Base-by-base conservation (phyloP, 2,329 filamentous ascomycete species). In the Volutella citrinella region DNA sequence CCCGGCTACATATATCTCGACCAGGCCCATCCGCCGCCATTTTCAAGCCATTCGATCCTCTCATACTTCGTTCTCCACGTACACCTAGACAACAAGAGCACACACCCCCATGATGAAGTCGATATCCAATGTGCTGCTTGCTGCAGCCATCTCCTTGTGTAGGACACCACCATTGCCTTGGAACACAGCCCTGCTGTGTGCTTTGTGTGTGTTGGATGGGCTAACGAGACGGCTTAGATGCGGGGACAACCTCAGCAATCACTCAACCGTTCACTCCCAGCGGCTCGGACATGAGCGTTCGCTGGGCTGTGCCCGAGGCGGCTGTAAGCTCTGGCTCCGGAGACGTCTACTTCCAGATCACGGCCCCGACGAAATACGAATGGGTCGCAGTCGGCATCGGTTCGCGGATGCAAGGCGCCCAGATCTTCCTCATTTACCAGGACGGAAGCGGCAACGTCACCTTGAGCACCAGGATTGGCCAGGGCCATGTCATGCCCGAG, bases 401-500 rank as follows among this genome's bases (percentile, higher is more conserved):
- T 27, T 46, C 51, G 0, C 39, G 43, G 25, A 84, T 84, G 80
- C 24, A 54, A 11, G 72, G 68, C 19, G 56, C 78, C 30, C 72
- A 78, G 52, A 80, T 83, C 37, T 82, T 84, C 51, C 44, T 84
- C 49, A 65, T 82, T 45, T 84, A 84, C 55, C 60, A 73, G 27
- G 67, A 79, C 43, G 75, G 76, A 38, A 44, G 48, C 5, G 72
- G 72, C 41, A 82, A 82, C 50, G 66, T 83, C 16, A 84, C 80
- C 2, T 52, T 83, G 33, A 82, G 78, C 42, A 68, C 78, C 2
- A 72, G 80, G 15, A 48, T 55, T 4, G 75, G 70, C 19, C 59
- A 49, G 1, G 66, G 66, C 7, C 64, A 82, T 43, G 43, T 54
- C 21, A 57, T 64, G 61, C 80, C 80, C 1, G 28, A 57, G 17